These are phyloP conservation scores for Gracilariopsis chorda DNA, from an alignment of 23 red algal genomes.

Conservation along the genomic window DNA sequence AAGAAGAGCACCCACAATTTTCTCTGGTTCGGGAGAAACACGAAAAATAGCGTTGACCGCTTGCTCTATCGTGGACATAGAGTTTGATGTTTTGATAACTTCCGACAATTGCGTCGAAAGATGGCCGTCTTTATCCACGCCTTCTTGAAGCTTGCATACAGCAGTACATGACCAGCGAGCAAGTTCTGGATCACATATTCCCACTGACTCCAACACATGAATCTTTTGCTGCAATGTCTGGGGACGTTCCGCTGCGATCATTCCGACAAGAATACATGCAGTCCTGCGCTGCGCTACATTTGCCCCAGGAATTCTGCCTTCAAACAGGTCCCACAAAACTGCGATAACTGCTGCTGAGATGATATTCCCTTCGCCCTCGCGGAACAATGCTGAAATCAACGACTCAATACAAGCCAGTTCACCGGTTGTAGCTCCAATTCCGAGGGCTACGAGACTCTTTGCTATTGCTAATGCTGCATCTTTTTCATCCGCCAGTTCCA, in stretches of 20 bases:
- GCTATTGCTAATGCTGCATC: slow-evolving; percentile 45
- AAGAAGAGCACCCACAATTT: slow-evolving; percentile 6
- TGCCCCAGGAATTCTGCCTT: slow-evolving; percentile 63
- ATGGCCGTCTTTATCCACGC: slow-evolving; percentile 7
- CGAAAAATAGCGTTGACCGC: slow-evolving; percentile 43
- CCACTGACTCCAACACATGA: slow-evolving; percentile 16
- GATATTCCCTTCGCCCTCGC: not conserved
- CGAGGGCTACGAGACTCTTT: slow-evolving; percentile 57
- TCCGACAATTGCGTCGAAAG: slow-evolving; percentile 1
- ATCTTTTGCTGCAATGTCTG: slow-evolving; percentile 24
- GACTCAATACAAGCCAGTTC: slow-evolving; percentile 74
- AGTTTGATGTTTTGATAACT: slow-evolving; percentile 15
- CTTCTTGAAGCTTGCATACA: slow-evolving; percentile 13
- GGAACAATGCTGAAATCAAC: slow-evolving; percentile 44
- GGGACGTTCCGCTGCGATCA: slow-evolving; percentile 25
- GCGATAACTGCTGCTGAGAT: slow-evolving; percentile 50
- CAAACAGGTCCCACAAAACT: slow-evolving; percentile 79
- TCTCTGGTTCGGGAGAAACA: slow-evolving; percentile 21
- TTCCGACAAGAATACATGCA: slow-evolving; percentile 58
- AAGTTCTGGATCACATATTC: slow-evolving; percentile 28
- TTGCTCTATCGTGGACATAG: slow-evolving; percentile 31
- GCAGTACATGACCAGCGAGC: slow-evolving; percentile 59
- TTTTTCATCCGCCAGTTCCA: slow-evolving; percentile 32
- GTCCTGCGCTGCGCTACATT: slow-evolving; percentile 37
- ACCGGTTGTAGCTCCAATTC: slow-evolving; percentile 64